Base-by-base conservation (phyloP, 768 basidiomycete genomes). In the Macrolepiota albuminosa region DNA sequence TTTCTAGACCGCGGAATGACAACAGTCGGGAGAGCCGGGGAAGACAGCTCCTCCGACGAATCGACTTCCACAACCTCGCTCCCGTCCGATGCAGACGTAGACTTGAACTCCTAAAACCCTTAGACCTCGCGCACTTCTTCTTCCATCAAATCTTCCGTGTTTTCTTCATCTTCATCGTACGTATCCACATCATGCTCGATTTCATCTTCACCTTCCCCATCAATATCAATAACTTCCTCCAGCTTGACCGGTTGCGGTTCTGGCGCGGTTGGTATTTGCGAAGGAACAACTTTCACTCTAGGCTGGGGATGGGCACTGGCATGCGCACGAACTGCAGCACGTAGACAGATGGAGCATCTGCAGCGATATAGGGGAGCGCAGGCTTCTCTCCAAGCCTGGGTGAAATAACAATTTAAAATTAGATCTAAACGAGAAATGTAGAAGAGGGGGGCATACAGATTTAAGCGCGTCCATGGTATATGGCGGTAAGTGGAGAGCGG, bases 371-470 rank as follows among this genome's bases (percentile, higher is more conserved):
- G 63, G 0, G 87, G 88, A 4, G 81, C 77, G 68, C 85, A 89
- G 0, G 87, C 89, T 60, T 90, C 88, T 42, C 86, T 78, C 89
- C 89, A 91, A 9, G 83, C 78, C 88, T 90, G 67, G 26, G 24
- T 24, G 48, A 33, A 36, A 14, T 4, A 50, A 43, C 48, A 51
- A 21, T 21, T 21, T 21, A 21, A 64, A 54, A 31, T 56, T 64
- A 57, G 16, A 11, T 48, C 58, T 49, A 47, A 49, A 58, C 60
- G 14, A 24, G 54, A 11, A 40, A 46, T 52, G n/a, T 31, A 47
- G 26, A 53, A 52, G 29, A 42, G 58, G 56, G 43, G 51, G 36
- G 79, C 85, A 56, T 64, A 89, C 88, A 49, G 64, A 67, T 72
- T 74, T 81, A 42, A 89, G 72, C 1, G 84, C 78, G 29, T 89